Evolutionary conservation across 2,329 filamentous ascomycete species (phyloP).

Genomic region (Trichophyton benhamiae): DNA sequence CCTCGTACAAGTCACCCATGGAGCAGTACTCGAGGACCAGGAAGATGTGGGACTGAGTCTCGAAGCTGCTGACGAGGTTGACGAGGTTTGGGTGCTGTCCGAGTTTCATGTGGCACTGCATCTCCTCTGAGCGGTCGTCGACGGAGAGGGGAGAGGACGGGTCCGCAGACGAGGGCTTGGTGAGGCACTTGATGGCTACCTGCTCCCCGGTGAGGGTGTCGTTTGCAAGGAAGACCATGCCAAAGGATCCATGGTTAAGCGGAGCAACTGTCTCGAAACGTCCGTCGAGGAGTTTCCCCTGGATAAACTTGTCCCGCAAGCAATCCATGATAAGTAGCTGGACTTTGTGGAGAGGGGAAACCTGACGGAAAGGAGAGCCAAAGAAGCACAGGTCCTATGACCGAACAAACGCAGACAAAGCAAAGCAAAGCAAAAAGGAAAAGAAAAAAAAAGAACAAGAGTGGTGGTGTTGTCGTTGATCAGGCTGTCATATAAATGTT

Average conservation of each 20-base stretch:
- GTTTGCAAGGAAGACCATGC: slow-evolving; percentile 91
- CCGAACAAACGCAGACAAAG: slow-evolving; percentile 12
- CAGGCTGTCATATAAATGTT: slow-evolving; percentile 27
- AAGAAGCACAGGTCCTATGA: slow-evolving; percentile 7
- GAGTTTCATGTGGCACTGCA: slow-evolving; percentile 64
- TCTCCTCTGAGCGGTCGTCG: slow-evolving; percentile 56
- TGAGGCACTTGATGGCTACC: slow-evolving; percentile 93
- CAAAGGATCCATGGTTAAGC: slow-evolving; percentile 96
- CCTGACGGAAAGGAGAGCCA: background rate
- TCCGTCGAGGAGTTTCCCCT: slow-evolving; percentile 70
- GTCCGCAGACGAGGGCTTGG: slow-evolving; percentile 59
- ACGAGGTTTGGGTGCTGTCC: slow-evolving; percentile 81
- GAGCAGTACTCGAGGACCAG: slow-evolving; percentile 91
- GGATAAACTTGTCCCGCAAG: slow-evolving; percentile 68
- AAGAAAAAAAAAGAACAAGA: slow-evolving; percentile 23
- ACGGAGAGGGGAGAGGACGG: slow-evolving; percentile 53
- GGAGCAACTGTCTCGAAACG: slow-evolving; percentile 86
- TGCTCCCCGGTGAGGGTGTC: slow-evolving; percentile 63
- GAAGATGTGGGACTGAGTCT: slow-evolving; percentile 81
- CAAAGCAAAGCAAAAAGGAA: slow-evolving; percentile 19
- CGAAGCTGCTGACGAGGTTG: slow-evolving; percentile 80
- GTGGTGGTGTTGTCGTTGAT: slow-evolving; percentile 23
- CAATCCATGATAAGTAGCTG: slow-evolving; percentile 55
- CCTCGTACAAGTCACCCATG: slow-evolving; percentile 93
- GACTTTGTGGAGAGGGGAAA: background rate